Conservation (phyloP, 2,329 filamentous ascomycete genomes). For the Endocalyx cinctus region DNA sequence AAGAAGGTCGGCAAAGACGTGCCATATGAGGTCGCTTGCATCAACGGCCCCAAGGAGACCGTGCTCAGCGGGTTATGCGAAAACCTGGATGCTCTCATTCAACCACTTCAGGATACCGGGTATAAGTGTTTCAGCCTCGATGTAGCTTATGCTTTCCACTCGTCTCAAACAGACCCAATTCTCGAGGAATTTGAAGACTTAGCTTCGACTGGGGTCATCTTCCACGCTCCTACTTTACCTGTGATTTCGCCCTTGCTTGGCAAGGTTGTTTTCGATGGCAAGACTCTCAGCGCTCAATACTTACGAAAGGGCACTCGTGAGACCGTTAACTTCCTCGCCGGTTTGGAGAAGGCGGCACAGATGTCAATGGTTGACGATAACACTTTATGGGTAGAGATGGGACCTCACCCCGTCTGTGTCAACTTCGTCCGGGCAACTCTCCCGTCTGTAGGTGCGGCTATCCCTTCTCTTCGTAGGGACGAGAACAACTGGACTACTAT, state of each 20-base stretch:
- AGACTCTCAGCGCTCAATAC: too few relatives aligned
- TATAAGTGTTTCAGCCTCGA: constrained; percentile 39
- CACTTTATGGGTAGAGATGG: constrained; percentile 63
- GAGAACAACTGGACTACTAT: constrained; percentile 56
- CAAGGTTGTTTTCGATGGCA: constrained; percentile 15
- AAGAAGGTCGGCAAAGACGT: background rate
- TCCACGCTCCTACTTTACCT: constrained; percentile 46
- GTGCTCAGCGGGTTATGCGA: constrained; percentile 50
- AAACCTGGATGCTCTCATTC: background rate
- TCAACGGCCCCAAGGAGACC: constrained; percentile 59
- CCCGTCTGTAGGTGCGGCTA: constrained; percentile 33
- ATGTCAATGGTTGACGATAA: constrained; percentile 47
- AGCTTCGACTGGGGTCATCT: constrained; percentile 32
- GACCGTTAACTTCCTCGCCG: constrained; percentile 60
- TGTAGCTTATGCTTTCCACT: constrained; percentile 52
- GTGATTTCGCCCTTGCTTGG: constrained; percentile 20
- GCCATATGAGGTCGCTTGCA: constrained; percentile 47
- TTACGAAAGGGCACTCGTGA: constrained; percentile 48
- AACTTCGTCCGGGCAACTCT: constrained; percentile 55
- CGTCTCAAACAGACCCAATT: constrained; percentile 49
- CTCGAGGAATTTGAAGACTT: constrained; percentile 53
- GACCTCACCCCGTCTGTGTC: constrained; percentile 61
- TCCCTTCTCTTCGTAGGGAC: constrained; percentile 49
- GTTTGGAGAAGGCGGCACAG: constrained; percentile 45
- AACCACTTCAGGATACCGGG: background rate